Base-by-base conservation (phyloP, 2,329 filamentous ascomycete species). In the Aspergillus flavus region DNA sequence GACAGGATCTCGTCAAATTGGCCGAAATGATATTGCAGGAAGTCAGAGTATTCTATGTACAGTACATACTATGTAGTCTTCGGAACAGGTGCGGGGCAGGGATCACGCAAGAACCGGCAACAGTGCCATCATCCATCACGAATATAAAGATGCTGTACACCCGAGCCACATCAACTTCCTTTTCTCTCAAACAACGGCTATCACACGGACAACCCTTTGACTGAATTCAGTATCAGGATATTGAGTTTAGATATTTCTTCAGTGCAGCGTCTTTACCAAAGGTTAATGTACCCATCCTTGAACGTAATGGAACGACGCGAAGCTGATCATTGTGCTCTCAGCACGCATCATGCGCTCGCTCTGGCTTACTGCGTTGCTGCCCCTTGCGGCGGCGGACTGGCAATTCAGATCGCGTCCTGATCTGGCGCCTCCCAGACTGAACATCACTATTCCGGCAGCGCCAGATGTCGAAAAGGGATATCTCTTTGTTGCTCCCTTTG, bases 341-440 rank as follows among this genome's bases (percentile, higher is more conserved):
- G 50, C 53, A 55, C 54, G 60, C 48, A 59, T 61, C 54, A 68
- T 61, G 59, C 59, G 54, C 59, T 61, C 59, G 23, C 50, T 61
- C 30, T 61, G 59, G 59, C 59, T 61, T 46, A 52, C 59, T n/a
- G 57, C 62, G 23, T 53, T 72, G 55, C 57, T 73, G 11, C 66
- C 67, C 11, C 67, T 67, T 66, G 66, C 61, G 19, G 68, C 71
- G 9, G 80, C 79, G 7, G 78, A 84, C 67, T 83, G 81, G 79
- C 79, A 80, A 65, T 84, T 78, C 73, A 80, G 80, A 60, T 83
- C 80, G 10, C 76, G 81, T 23, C 75, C 81, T 26, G 83, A 84
- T 67, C 72, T 85, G 21, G 77, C 81, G 4, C 80, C 81, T 10
- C 82, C 82, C 12, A 72, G 66, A 39, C 64, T 75, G 58, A 77